Conservation (phyloP, 2,329 filamentous ascomycete genomes). For the Chrysoporthe puriensis region DNA sequence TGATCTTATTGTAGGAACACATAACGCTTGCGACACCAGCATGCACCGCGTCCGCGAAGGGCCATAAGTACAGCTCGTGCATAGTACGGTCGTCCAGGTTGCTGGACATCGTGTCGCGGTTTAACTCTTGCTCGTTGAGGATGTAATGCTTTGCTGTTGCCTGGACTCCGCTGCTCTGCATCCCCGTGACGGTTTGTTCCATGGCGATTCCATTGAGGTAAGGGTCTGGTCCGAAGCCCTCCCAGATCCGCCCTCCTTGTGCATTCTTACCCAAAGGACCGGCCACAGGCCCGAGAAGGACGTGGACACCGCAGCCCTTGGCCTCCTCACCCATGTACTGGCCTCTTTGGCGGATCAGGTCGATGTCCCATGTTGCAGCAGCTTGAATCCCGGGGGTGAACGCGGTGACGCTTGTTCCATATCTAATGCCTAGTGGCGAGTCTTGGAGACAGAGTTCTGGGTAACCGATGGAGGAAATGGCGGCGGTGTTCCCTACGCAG, state of each 20-base stretch:
- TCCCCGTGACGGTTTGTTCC: constrained; percentile 62
- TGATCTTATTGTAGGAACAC: constrained; percentile 76
- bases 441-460: constrained; percentile 80
- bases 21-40: constrained; percentile 69
- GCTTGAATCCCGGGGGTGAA: constrained; percentile 82
- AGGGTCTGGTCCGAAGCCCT: constrained; percentile 79
- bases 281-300: constrained; percentile 75
- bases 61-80: constrained; percentile 70
- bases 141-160: constrained; percentile 64
- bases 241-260: constrained; percentile 79
- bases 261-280: constrained; percentile 76
- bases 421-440: constrained; percentile 76
- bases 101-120: constrained; percentile 56
- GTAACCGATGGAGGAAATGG: constrained; percentile 63
- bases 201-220: constrained; percentile 70
- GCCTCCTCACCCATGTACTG: constrained; percentile 71
- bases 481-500: constrained; percentile 66
- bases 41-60: constrained; percentile 70
- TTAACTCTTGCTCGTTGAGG: constrained; percentile 70
- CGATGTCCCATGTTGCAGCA: constrained; percentile 78
- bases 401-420: constrained; percentile 70
- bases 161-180: constrained; percentile 56
- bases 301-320: constrained; percentile 71
- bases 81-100: constrained; percentile 67
- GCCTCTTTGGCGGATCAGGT: constrained; percentile 73